Base-by-base conservation (phyloP, 2,329 filamentous ascomycete genomes). In the Mollisiaceae sp. region DNA sequence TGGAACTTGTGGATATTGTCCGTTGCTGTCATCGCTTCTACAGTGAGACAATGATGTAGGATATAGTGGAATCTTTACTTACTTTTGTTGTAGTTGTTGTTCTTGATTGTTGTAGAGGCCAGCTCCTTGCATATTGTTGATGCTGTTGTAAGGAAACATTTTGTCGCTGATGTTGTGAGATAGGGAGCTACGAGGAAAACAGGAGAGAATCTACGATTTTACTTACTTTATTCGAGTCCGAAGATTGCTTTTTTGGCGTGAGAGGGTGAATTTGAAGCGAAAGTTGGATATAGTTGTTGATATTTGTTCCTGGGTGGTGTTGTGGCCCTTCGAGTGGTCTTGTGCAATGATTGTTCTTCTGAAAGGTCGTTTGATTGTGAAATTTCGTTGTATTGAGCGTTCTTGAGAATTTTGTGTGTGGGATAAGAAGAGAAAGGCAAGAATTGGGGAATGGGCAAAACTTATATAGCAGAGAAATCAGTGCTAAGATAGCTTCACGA, bases 81-180 rank as follows among this genome's bases (percentile, higher is more conserved):
- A 41, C 38, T 41, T n/a, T n/a, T n/a, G n/a, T n/a, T n/a, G n/a
- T n/a, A n/a, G n/a, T n/a, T n/a, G 6, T 32, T 32, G 27, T 32
- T 32, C 27, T 32, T 32, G 27, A 6, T 32, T 6, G 6, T 32
- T 32, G 27, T 32, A 32, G 27, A 32, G 27, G 6, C 27, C 27
- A 32, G 27, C 27, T 32, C 27, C 27, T 32, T 32, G 27, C 27
- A 32, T n/a, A 2, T 8, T 50, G 8, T 22, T 20, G n/a, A 22
- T 22, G 18, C 24, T 20, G 18, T 20, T 22, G 3, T 9, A 2
- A 12, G 45, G 9, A 2, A 22, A n/a, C 45, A 50, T 50, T 50
- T 50, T 50, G 45, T 50, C n/a, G 45, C 45, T 50, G 20, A 9
- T 6, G n/a, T n/a, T 50, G 45, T 50, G 45, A 50, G 45, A 22